Conservation (phyloP, 345 rosid species). For the Gossypium mustelinum region DNA sequence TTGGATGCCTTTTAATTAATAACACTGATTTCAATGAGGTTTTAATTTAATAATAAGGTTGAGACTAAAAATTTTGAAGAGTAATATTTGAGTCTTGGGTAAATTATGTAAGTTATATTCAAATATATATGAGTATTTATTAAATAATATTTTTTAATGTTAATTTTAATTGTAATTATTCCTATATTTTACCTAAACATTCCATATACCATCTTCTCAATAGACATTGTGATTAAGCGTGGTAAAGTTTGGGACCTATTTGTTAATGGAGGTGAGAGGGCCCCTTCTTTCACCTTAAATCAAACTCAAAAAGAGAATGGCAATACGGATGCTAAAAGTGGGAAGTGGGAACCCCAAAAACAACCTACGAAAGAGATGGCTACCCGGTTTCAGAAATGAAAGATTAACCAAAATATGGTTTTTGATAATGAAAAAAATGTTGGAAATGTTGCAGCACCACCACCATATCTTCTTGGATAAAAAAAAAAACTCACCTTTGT, state of each 20-base stretch:
- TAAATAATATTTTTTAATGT: background rate
- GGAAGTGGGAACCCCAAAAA: background rate
- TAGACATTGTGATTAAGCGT: background rate
- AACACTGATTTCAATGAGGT: too few relatives aligned
- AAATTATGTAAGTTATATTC: too few relatives aligned
- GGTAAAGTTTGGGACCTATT: background rate
- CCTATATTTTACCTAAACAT: conserved; percentile 18
- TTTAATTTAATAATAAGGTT: too few relatives aligned
- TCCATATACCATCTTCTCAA: conserved; percentile 10
- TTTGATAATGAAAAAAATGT: conserved; percentile 3
- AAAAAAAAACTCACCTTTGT: background rate
- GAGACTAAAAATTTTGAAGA: too few relatives aligned
- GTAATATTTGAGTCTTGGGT: too few relatives aligned
- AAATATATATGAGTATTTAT: too few relatives aligned
- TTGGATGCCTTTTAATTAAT: background rate
- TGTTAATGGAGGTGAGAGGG: conserved; percentile 13
- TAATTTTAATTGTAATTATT: background rate
- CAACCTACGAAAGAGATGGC: conserved; percentile 11
- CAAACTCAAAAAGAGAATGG: background rate
- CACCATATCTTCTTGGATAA: background rate
- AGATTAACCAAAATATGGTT: background rate
- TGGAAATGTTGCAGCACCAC: background rate
- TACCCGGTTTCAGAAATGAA: background rate
- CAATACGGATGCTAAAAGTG: conserved; percentile 22
- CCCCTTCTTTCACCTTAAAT: conserved; percentile 2